Evolutionary conservation across 1,284 basidiomycete genomes (phyloP), one percentile per base, ranked within the genome.

Genomic region (Earliella scabrosa): DNA sequence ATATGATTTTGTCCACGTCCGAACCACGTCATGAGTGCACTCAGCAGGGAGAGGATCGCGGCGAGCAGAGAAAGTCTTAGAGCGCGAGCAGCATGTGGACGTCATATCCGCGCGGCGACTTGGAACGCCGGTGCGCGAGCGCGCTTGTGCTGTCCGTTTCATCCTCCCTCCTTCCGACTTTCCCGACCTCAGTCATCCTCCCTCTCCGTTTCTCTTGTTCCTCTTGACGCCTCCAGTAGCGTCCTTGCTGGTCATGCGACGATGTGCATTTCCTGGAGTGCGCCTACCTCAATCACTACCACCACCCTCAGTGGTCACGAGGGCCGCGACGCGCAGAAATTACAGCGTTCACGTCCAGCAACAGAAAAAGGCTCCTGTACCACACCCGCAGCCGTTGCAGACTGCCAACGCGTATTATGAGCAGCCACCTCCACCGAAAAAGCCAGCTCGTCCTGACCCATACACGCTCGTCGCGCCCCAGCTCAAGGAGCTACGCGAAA

Each of bases 401-500:
- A 38, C 63, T 11, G 54, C 45, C 43, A 62, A 66, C 23, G 52
- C 56, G 32, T 54, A 46, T 21, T 50, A n/a, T 60, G 40, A 45
- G 54, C 6, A 47, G 2, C 56, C 58, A 11, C 36, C 35, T n/a
- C 46, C 60, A 13, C 46, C 66, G 31, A 54, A 59, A 20, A 51
- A 59, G 31, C 61, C 62, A 55, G 63, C 56, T 21, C 68, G 68
- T 39, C 76, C 75, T 31, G 89, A 93, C 69, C 92, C 92, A 21
- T 84, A 88, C 66, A 68, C 77, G 11, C 74, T 93, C 45, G 82
- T 96, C 59, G 83, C 85, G 43, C 76, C 85, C 20, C 90, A 98
- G 70, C 85, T 98, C 27, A 75, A 83, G 29, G 81, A 83, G 51
- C 79, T 98, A 44, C 88, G 92, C 59, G 81, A 83, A 53, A 90